Conservation (phyloP, 441 rosid species). For the Syzygium syzygioides region DNA sequence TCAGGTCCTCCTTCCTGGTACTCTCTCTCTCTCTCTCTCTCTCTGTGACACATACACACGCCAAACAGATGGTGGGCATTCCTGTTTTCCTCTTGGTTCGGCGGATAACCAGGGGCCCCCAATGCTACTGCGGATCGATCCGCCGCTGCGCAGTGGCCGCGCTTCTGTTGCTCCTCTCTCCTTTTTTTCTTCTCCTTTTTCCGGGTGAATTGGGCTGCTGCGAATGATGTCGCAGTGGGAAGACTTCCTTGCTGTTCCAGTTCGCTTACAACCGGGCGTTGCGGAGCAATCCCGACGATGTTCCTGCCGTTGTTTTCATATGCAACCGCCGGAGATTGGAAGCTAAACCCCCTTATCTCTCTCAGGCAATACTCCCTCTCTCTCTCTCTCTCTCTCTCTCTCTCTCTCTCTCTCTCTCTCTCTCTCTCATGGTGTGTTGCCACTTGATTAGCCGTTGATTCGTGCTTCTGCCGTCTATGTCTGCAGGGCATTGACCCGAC, state of each 20-base stretch:
- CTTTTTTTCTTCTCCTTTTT: not conserved
- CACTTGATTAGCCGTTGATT: not conserved
- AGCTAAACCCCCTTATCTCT: slow-evolving; percentile 69
- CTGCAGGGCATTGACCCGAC: slow-evolving; percentile 59
- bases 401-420: not conserved
- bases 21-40: not conserved
- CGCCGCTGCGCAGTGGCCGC: not conserved
- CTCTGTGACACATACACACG: not conserved
- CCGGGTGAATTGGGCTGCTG: not conserved
- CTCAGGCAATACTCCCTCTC: slow-evolving; percentile 32
- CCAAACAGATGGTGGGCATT: not conserved
- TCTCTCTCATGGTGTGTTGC: not conserved
- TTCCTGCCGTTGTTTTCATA: slow-evolving; percentile 53
- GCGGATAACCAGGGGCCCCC: not conserved
- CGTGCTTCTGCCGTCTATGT: not conserved
- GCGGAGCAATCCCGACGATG: not conserved
- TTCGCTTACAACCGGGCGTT: slow-evolving; percentile 53
- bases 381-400: not conserved
- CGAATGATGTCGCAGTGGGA: slow-evolving; percentile 43
- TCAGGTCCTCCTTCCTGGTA: slow-evolving; percentile 79
- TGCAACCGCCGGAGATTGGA: slow-evolving; percentile 60
- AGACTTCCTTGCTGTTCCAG: slow-evolving; percentile 85
- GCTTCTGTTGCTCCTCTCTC: not conserved
- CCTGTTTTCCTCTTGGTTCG: not conserved
- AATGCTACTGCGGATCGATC: not conserved